phyloP scores from a whole-genome alignment of 208 protist species.

The Acanthamoeba lenticulata region DNA sequence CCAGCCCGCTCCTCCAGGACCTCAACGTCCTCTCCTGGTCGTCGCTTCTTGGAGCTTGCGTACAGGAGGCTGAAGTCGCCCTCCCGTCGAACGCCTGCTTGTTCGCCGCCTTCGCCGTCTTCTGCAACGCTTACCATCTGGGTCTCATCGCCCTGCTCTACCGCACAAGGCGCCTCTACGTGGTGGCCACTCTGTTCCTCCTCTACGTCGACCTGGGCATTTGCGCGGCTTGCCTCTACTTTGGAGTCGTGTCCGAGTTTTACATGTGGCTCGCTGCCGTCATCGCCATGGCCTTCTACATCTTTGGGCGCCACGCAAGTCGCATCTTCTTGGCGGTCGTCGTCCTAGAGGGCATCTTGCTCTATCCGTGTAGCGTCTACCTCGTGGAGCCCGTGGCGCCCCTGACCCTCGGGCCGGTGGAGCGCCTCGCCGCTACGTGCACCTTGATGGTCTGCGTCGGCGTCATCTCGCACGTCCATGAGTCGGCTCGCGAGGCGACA shows the following conservation, averaged over 20 bases:
- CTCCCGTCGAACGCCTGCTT: neutral
- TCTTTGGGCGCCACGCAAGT: neutral
- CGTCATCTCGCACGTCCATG: constrained; percentile 9
- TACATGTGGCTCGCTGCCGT: constrained; percentile 13
- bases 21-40: neutral
- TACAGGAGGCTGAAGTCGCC: too few species aligned
- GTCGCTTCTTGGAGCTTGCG: neutral
- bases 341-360: neutral
- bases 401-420: neutral
- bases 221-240: constrained; percentile 5
- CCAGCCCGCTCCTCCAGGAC: neutral
- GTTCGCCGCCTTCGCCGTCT: neutral
- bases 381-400: neutral
- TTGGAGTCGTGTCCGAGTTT: neutral
- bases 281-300: neutral
- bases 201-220: neutral
- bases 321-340: neutral
- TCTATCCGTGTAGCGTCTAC: constrained; percentile 3
- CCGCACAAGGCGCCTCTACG: neutral
- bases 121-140: neutral
- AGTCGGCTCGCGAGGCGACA: neutral
- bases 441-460: neutral
- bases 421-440: neutral
- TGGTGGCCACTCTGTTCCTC: neutral
- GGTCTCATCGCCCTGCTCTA: neutral